phyloP scores from a whole-genome alignment of 192 early-diverging fungal genomes.

The Diversispora epigaea region DNA sequence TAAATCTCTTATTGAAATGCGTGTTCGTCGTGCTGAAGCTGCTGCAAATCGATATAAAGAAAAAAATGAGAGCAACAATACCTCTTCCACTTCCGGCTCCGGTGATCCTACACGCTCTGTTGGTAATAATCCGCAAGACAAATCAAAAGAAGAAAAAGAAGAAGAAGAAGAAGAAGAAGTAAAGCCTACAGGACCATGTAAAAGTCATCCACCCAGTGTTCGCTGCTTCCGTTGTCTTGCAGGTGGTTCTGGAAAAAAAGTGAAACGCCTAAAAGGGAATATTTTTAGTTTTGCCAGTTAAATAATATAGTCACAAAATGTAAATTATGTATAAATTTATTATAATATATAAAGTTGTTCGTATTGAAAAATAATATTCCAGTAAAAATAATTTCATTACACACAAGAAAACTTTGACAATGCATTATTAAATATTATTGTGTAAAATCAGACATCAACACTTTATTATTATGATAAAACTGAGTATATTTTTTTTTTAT shows the following conservation, averaged over 20 bases:
- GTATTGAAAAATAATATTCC: too few relatives aligned
- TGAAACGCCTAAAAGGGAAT: slow-evolving; percentile 18
- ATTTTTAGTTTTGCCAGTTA: slow-evolving; percentile 30
- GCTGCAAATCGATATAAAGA: slow-evolving; percentile 17
- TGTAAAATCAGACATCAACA: too few relatives aligned
- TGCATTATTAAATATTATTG: too few relatives aligned
- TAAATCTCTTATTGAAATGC: slow-evolving; percentile 8
- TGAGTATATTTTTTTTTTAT: too few relatives aligned
- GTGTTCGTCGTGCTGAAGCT: slow-evolving; percentile 21
- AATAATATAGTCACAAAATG: neutral
- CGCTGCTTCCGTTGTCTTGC: slow-evolving; percentile 34
- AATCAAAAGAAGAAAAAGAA: neutral
- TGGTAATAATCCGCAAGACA: neutral
- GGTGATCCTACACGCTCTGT: neutral
- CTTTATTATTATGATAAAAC: too few relatives aligned
- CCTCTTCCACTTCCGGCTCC: neutral
- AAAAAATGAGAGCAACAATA: slow-evolving; percentile 12
- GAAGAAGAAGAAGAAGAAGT: slow-evolving; percentile 22
- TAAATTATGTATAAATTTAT: too few relatives aligned
- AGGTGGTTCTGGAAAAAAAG: slow-evolving; percentile 26
- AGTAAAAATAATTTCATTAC: too few relatives aligned
- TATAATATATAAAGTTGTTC: too few relatives aligned
- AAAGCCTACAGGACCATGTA: slow-evolving; percentile 31
- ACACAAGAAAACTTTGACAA: too few relatives aligned
- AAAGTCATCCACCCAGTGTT: slow-evolving; percentile 28